Conservation (phyloP, 495 filamentous ascomycete genomes). For the Talaromyces adpressus region DNA sequence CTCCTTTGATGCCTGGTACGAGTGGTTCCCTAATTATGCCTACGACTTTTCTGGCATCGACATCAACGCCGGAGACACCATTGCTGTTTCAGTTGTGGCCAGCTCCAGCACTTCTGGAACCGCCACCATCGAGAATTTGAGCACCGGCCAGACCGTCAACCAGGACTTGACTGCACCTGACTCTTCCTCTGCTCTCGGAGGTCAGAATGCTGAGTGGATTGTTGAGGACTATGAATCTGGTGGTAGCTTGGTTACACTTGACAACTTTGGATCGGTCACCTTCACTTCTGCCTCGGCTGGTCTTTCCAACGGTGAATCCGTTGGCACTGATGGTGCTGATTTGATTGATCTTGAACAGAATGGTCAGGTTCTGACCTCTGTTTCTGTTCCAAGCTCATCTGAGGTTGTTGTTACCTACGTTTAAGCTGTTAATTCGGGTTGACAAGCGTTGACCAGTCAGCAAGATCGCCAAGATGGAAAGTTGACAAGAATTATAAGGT, state of each 20-base stretch:
- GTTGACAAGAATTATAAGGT: background rate
- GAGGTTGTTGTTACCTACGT: conserved; percentile 27
- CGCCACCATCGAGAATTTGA: conserved; percentile 48
- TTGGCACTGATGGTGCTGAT: conserved; percentile 31
- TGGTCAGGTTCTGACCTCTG: conserved; percentile 38
- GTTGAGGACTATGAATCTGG: conserved; percentile 54
- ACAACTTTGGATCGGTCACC: conserved; percentile 44
- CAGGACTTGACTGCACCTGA: conserved; percentile 42
- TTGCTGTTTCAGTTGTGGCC: conserved; percentile 47
- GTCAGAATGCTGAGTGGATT: conserved; percentile 58
- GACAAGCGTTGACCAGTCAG: background rate
- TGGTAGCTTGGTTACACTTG: conserved; percentile 40
- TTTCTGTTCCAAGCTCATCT: conserved; percentile 29
- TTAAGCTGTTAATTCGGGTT: background rate
- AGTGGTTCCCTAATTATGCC: conserved; percentile 55
- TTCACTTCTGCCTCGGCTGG: conserved; percentile 40
- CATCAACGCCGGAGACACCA: conserved; percentile 46
- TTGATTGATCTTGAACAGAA: conserved; percentile 48
- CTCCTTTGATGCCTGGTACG: conserved; percentile 54
- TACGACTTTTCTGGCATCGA: conserved; percentile 46
- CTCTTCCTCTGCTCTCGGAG: conserved; percentile 26
- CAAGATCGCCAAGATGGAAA: background rate
- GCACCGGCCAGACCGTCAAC: conserved; percentile 45
- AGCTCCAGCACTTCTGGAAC: conserved; percentile 40
- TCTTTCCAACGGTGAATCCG: conserved; percentile 12